Evolutionary conservation across 1,284 basidiomycete genomes (phyloP), one percentile per base, ranked within the genome.

Genomic region (Irpex sp.): DNA sequence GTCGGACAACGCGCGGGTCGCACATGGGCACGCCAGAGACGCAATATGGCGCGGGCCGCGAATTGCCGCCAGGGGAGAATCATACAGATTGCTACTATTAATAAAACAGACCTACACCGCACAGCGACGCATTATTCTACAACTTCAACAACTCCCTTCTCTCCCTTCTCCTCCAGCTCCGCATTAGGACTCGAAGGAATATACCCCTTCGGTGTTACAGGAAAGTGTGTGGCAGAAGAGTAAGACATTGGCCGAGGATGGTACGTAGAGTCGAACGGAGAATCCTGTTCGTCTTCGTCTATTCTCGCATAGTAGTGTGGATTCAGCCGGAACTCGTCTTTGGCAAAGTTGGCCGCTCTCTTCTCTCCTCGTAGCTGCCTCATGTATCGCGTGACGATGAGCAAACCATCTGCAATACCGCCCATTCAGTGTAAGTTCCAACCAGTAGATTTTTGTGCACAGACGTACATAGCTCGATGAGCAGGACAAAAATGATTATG

Each of bases 351-450:
- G 7, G 36, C 19, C 11, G n/a, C 33, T 21, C 19, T 58, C 72
- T 88, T 87, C 69, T 87, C 81, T 31, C 69, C 71, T 59, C 80
- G 77, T 17, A 89, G 72, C 66, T 83, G 83, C 66, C 83, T 81
- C 50, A 83, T 73, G 68, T 89, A 89, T 13, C 87, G 83, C 15
- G 85, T 82, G 7, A 83, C 81, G 54, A 88, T 79, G 60, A 89
- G 69, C 7, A 78, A 78, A 47, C 82, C 83, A 66, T 88, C 87
- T 89, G 26, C 26, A 26, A 26, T 26, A 26, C 26, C 26, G 26
- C 26, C 26, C 26, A 26, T 26, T 26, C 26, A 26, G 26, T 26
- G 26, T 26, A 26, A 26, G 26, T 26, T 26, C 26, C 3, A 26
- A 26, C 26, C 26, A 26, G 26, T 26, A 26, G 26, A 26, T 26